Evolutionary conservation across 1,284 basidiomycete species (phyloP), one percentile per base, ranked within the genome.

Genomic region (Calocybe gambosa): DNA sequence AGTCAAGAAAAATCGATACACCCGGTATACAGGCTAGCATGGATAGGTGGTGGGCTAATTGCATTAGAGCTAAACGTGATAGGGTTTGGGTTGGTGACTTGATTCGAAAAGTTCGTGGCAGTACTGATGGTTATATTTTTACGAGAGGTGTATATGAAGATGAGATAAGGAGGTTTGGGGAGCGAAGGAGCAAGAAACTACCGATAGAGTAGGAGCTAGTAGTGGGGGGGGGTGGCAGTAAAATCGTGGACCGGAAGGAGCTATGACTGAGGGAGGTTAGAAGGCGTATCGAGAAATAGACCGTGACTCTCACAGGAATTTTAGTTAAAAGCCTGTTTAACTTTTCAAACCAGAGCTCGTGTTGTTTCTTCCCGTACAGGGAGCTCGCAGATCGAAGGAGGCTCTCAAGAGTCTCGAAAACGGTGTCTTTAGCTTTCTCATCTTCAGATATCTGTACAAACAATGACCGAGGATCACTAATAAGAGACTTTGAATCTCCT

Each of bases 21-120:
- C 55, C 59, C 3, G 65, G 66, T 20, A 65, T 86, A 38, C 63
- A 65, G 38, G 66, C 67, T 49, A 86, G 84, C 60, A 82, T 89
- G 78, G 85, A 88, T 52, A 65, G 70, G 47, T 89, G 82, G 81
- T 89, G 86, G 86, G 75, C 77, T 19, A 81, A 83, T 56, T 88
- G 85, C 59, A 67, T 88, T 42, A 66, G 85, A 49, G 72, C 83
- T 51, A 68, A 75, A 16, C 65, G 67, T 48, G 82, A 84, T 53
- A 65, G 85, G 51, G 59, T 66, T 31, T 80, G 74, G 71, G 68
- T 88, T 26, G 66, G 69, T 21, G 62, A 58, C 25, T 53, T 73
- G 41, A 77, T 86, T 28, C 53, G 54, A 44, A 68, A 68, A 50
- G 78, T 77, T 39, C 71, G 81, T 47, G 53, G 55, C 25, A 64